phyloP scores from a whole-genome alignment of 768 basidiomycete species.

The Exsudoporus frostii region DNA sequence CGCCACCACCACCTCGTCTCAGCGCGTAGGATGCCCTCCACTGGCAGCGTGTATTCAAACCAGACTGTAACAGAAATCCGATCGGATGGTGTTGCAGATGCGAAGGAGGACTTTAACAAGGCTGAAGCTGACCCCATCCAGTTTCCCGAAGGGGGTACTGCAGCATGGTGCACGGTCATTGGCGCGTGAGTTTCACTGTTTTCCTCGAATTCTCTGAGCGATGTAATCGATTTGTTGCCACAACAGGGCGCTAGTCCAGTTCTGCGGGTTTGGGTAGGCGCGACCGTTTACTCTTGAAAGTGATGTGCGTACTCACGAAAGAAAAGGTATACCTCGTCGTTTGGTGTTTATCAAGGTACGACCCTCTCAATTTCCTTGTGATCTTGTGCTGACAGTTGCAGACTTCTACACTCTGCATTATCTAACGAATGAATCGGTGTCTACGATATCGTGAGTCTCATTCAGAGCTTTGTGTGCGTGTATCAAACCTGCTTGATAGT shows the following conservation, averaged over 20 bases:
- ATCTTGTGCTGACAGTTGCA: slow-evolving; percentile 8
- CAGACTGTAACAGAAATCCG: background rate
- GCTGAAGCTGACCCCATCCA: background rate
- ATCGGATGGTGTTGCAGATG: background rate
- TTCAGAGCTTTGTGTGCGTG: background rate
- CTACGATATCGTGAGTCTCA: slow-evolving; percentile 35
- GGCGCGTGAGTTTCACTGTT: slow-evolving; percentile 18
- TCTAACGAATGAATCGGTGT: slow-evolving; percentile 32
- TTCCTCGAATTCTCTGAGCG: background rate
- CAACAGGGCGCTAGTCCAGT: slow-evolving; percentile 29
- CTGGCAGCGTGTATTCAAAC: slow-evolving; percentile 2
- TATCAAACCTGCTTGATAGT: slow-evolving; percentile 12
- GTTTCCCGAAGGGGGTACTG: slow-evolving; percentile 29
- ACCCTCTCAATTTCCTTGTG: background rate
- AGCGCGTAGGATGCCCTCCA: slow-evolving; percentile 2
- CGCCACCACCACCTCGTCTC: background rate
- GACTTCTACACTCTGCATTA: slow-evolving; percentile 39
- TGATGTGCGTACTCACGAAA: background rate
- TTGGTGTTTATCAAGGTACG: slow-evolving; percentile 41
- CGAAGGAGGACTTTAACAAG: background rate
- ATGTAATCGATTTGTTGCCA: background rate
- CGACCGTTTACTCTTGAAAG: background rate
- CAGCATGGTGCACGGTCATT: slow-evolving; percentile 24
- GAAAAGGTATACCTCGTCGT: slow-evolving; percentile 34
- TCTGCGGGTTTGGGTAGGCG: slow-evolving; percentile 33